Base-by-base conservation (phyloP, 345 rosid genomes). In the Brassica juncea region DNA sequence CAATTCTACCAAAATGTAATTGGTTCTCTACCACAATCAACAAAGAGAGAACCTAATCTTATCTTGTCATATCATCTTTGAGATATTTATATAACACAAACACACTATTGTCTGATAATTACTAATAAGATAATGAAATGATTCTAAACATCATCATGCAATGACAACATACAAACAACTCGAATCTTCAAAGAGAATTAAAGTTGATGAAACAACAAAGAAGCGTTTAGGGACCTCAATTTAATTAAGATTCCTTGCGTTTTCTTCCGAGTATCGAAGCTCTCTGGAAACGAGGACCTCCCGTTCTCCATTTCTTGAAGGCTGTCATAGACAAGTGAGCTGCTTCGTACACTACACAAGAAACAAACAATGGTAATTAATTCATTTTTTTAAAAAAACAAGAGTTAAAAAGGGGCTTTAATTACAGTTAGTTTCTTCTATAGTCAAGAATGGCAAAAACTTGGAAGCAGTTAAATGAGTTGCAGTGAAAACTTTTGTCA, bases 261-360 rank as follows among this genome's bases (percentile, higher is more conserved):
- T 91, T 92, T 83, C 92, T 89, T 42, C 97, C 94, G 3, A 93
- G 97, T 83, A 90, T 81, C n/a, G 97, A 89, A 75, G 96, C 93
- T 84, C 88, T 87, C 71, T 89, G 90, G 70, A 91, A 84, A 82
- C 98, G 88, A 47, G 91, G 89, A n/a, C 98, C 98, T 21, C 97
- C 94, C 55, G 84, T 84, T 42, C 94, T 87, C 94, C 94, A 93
- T 79, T 90, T 91, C 87, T 84, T 94, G 70, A 91, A 91, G 19
- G 89, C 88, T 25, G 76, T 71, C 92, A 90, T 87, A 21, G 98
- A 93, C 23, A 85, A 80, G 72, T 86, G 93, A 77, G 97, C 99
- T 63, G 94, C 92, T 76, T 87, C 96, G 3, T 89, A 87, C 85
- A 95, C 97, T 93, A 37, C 76, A 73, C 66, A 9, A 21, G 28